phyloP scores from a whole-genome alignment of 2,329 filamentous ascomycete species.

The Magnaporthiopsis poae region DNA sequence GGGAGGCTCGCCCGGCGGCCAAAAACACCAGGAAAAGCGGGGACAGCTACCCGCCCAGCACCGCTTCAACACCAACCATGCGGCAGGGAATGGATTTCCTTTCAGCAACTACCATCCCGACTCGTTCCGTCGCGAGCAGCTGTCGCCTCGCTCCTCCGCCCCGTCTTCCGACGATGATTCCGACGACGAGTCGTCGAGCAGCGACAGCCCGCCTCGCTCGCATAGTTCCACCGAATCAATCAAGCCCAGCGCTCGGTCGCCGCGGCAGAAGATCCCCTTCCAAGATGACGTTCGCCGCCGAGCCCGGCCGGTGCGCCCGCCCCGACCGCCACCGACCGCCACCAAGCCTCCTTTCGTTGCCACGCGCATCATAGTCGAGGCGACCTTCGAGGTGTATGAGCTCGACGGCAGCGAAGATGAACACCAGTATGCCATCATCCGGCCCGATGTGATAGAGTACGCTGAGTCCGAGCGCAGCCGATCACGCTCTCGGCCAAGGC shows the following conservation, averaged over 20 bases:
- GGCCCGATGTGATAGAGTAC: slow-evolving; percentile 37
- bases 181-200: slow-evolving; percentile 15
- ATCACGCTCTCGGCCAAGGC: slow-evolving; percentile 14
- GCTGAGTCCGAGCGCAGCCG: slow-evolving; percentile 21
- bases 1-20: slow-evolving; percentile 1
- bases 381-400: slow-evolving; percentile 19
- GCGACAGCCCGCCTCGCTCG: slow-evolving; percentile 15
- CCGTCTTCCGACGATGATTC: slow-evolving; percentile 19
- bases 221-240: slow-evolving; percentile 14
- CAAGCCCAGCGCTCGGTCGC: slow-evolving; percentile 6
- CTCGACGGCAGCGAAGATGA: slow-evolving; percentile 27
- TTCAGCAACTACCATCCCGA: slow-evolving; percentile 18
- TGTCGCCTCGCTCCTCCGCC: slow-evolving; percentile 28
- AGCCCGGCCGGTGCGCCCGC: background rate
- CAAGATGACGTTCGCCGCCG: slow-evolving; percentile 1
- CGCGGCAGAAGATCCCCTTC: slow-evolving; percentile 1
- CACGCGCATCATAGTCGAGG: slow-evolving; percentile 11
- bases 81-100: background rate
- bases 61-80: slow-evolving; percentile 13
- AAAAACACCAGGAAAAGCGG: slow-evolving; percentile 4
- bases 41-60: slow-evolving; percentile 14
- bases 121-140: slow-evolving; percentile 21
- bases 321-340: too few species aligned
- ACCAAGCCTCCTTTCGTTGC: background rate
- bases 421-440: slow-evolving; percentile 28